Evolutionary conservation across 805 yeast genomes (phyloP).

Genomic region (Barnettozyma californica): DNA sequence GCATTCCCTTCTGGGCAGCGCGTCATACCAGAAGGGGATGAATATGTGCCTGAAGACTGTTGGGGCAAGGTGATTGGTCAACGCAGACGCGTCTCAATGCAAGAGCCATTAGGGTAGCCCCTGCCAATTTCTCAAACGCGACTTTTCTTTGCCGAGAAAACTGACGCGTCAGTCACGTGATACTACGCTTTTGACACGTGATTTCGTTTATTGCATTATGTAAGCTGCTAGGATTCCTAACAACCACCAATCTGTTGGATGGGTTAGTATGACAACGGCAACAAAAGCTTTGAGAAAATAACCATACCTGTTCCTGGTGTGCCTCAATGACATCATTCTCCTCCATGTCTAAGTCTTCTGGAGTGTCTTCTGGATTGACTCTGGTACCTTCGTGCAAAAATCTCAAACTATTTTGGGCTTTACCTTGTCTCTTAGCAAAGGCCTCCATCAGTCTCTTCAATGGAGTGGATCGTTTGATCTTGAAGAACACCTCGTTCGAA

Average conservation of each 20-base stretch:
- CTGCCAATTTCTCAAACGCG: neutral
- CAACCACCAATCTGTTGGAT: slow-evolving; percentile 6
- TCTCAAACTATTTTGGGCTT: slow-evolving; percentile 73
- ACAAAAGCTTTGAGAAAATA: slow-evolving; percentile 21
- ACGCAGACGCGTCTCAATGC: neutral
- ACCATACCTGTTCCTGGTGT: slow-evolving; percentile 87
- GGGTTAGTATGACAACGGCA: neutral
- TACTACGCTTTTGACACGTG: neutral
- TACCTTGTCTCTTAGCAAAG: slow-evolving; percentile 96
- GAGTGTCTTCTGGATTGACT: slow-evolving; percentile 82
- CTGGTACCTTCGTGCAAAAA: slow-evolving; percentile 93
- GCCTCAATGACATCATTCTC: slow-evolving; percentile 97
- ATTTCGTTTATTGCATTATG: neutral
- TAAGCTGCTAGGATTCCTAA: neutral
- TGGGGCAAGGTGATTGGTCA: neutral
- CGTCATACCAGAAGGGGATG: neutral
- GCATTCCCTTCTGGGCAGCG: slow-evolving; percentile 1
- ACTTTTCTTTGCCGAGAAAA: neutral
- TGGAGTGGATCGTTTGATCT: slow-evolving; percentile 88
- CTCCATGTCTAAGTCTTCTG: slow-evolving; percentile 87
- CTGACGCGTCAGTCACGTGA: neutral
- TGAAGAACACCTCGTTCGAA: slow-evolving; percentile 88
- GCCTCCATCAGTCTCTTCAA: slow-evolving; percentile 95
- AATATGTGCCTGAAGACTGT: neutral
- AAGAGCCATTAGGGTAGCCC: neutral